These are phyloP conservation scores for Gossypium davidsonii DNA, from an alignment of 441 rosid genomes.

Conservation along the genomic window DNA sequence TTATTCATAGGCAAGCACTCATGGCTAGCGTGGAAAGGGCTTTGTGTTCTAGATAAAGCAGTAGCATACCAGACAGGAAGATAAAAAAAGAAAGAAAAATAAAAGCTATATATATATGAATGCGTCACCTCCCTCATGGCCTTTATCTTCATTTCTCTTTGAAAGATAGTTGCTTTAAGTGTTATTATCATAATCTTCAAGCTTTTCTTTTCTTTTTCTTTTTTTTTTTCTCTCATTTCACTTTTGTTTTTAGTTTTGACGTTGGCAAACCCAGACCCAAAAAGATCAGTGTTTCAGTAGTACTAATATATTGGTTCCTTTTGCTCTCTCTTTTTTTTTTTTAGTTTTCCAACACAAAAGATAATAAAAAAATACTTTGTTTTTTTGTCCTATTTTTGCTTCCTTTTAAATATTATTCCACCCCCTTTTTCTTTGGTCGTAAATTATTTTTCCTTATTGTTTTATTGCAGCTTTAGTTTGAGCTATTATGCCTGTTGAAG, in stretches of 20 bases:
- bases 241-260: not conserved
- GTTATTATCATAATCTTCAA: too few species aligned
- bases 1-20: not conserved
- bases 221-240: not conserved
- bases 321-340: not conserved
- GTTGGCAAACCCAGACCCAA: not conserved
- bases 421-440: not conserved
- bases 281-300: not conserved
- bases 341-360: not conserved
- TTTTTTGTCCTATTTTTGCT: constrained; percentile 10
- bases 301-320: not conserved
- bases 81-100: not conserved
- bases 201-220: not conserved
- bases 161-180: not conserved
- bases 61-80: not conserved
- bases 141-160: not conserved
- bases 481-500: not conserved
- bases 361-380: not conserved
- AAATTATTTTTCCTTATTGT: not conserved
- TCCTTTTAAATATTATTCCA: not conserved
- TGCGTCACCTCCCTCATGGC: not conserved
- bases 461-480: constrained; percentile 1
- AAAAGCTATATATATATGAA: not conserved
- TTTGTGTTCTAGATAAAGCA: not conserved
- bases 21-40: constrained; percentile 8